Evolutionary conservation across 257 asterid species (phyloP).

Genomic region (Solanum lycopersicoides): DNA sequence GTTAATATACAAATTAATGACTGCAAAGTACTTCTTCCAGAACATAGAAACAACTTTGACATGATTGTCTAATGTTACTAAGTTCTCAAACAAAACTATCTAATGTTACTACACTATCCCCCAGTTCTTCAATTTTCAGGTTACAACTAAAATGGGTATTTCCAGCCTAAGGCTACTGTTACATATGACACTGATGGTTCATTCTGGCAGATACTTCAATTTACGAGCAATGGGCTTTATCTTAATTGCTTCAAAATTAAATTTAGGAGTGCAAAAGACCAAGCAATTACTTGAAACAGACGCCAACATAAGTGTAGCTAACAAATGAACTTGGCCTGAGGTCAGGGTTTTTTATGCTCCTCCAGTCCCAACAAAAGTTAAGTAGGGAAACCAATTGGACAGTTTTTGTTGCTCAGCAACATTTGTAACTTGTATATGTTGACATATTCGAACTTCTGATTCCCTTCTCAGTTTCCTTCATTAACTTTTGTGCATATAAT

Average conservation of each 20-base stretch:
- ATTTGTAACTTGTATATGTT: neutral
- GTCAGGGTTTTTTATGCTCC: neutral
- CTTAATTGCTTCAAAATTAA: neutral
- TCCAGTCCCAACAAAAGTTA: neutral
- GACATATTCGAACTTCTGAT: neutral
- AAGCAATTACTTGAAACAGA: neutral
- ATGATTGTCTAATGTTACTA: neutral
- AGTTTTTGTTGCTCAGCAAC: neutral
- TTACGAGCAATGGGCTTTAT: neutral
- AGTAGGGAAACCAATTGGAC: neutral
- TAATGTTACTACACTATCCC: neutral
- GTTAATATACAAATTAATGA: neutral
- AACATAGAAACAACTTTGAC: neutral
- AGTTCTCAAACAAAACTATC: neutral
- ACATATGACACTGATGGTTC: neutral
- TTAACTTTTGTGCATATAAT: neutral
- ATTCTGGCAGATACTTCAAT: neutral
- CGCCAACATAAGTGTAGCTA: neutral
- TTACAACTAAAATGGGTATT: no score
- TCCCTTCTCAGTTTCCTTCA: neutral
- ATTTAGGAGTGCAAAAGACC: neutral
- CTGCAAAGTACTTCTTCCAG: neutral
- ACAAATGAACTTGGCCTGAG: neutral
- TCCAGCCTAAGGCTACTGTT: neutral
- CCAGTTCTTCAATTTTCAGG: no score